Base-by-base conservation (phyloP, 1,284 basidiomycete genomes). In the Vanrija sp. region DNA sequence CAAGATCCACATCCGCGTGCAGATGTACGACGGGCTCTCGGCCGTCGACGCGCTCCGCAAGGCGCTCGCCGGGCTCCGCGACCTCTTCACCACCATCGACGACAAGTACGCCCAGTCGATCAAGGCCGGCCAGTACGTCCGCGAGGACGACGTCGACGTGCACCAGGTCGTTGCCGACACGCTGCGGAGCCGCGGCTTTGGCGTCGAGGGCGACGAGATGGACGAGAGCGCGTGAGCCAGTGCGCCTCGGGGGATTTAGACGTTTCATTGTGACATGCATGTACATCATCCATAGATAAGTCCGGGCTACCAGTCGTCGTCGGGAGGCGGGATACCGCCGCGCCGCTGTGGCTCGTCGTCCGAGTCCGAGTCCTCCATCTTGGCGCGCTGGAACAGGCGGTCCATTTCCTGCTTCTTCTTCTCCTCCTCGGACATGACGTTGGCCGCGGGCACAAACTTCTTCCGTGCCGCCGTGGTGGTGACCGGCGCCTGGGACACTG, bases 1-100 rank as follows among this genome's bases (percentile, higher is more conserved):
- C 66, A 87, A 90, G 71, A 96, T 98, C 65, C 89, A 98, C 69
- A 79, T 98, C 42, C 86, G 96, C 18, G 89, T 98, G 59, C 95
- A 98, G 82, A 98, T 98, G 94, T 95, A 95, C 69, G 90, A 93
- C 67, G 81, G 83, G 31, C 78, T 86, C 12, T 92, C 89, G 9
- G 88, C 91, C 0, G 77, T 94, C 24, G 81, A 84, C 27, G 87
- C 89, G 4, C 81, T 95, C 38, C 78, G 88, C 45, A 79, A 80
- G 45, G 89, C 89, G 0, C 80, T 95, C 36, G 77, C 79, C 15
- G 83, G 89, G 69, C 81, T 95, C 27, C 87, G 92, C 60, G 79
- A 83, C 43, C 78, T 92, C 2, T 88, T 85, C 65, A 80, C 79
- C 36, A 80, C 84, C 4, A 79, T 92, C 27, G 83, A 87, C 57